Evolutionary conservation across 345 rosid genomes (phyloP).

Genomic region (Salix caprea): DNA sequence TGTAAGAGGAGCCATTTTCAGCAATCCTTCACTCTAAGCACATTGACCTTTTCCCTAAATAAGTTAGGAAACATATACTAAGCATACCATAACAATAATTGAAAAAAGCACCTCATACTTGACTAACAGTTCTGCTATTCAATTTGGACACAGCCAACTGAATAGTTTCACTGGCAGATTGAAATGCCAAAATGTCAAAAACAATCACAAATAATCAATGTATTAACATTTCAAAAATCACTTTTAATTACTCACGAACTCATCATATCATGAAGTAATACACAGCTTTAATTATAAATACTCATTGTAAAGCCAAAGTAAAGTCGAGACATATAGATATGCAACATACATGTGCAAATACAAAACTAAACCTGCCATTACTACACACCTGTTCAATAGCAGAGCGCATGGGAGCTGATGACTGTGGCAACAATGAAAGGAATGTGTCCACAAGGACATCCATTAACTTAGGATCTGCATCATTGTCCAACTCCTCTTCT

Average conservation of each 20-base stretch:
- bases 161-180: neutral
- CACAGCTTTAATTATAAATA: neutral
- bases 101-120: neutral
- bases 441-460: constrained; percentile 86
- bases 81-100: neutral
- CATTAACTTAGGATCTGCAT: constrained; percentile 63
- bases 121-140: neutral
- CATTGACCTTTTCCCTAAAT: neutral
- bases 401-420: constrained; percentile 85
- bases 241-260: neutral
- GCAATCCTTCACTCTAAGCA: neutral
- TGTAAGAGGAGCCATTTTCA: neutral
- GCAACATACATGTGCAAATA: neutral
- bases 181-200: neutral
- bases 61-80: neutral
- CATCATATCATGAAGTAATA: neutral
- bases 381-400: constrained; percentile 77
- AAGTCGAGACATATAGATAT: neutral
- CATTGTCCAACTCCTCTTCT: constrained; percentile 59
- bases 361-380: neutral
- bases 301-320: neutral
- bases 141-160: neutral
- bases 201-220: neutral
- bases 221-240: neutral
- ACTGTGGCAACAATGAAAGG: constrained; percentile 82